These are phyloP conservation scores for Colletotrichum somersetense DNA, from an alignment of 2,329 filamentous ascomycete genomes.

Conservation along the genomic window DNA sequence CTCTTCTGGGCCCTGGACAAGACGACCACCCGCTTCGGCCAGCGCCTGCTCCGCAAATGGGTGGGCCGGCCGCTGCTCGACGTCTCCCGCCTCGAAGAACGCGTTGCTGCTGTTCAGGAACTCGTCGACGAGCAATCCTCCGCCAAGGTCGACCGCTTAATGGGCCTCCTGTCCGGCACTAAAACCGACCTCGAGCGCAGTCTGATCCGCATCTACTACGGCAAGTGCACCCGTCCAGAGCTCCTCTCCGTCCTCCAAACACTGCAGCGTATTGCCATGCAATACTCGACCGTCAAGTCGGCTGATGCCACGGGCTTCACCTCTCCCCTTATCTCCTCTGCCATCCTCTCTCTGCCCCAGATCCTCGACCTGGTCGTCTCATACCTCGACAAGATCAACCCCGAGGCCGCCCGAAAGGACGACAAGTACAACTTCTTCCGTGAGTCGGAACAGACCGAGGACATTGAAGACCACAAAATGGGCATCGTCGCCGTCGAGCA, in stretches of 20 bases:
- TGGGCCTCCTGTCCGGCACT: conserved; percentile 76
- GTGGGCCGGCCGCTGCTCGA: conserved; percentile 91
- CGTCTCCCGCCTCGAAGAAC: conserved; percentile 78
- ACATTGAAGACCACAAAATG: conserved; percentile 88
- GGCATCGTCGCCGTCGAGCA: conserved; percentile 94
- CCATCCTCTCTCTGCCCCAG: conserved; percentile 80
- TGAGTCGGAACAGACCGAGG: conserved; percentile 87
- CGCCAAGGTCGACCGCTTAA: conserved; percentile 78
- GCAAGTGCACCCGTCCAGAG: conserved; percentile 92
- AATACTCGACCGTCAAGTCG: conserved; percentile 77
- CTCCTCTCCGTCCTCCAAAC: conserved; percentile 87
- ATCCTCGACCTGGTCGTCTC: conserved; percentile 80
- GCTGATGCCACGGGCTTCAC: conserved; percentile 78
- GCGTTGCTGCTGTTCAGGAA: conserved; percentile 88
- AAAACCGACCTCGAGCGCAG: conserved; percentile 91
- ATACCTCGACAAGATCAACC: conserved; percentile 88
- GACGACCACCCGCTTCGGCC: conserved; percentile 90
- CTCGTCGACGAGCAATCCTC: conserved; percentile 77
- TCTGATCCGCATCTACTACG: conserved; percentile 96
- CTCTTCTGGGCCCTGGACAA: conserved; percentile 96
- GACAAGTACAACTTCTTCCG: conserved; percentile 97
- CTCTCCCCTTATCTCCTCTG: conserved; percentile 76
- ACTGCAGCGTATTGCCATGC: conserved; percentile 82
- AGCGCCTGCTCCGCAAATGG: conserved; percentile 91
- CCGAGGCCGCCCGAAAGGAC: conserved; percentile 83